Evolutionary conservation across 2,329 filamentous ascomycete species (phyloP).

Genomic region (Beauveria pseudobassiana): DNA sequence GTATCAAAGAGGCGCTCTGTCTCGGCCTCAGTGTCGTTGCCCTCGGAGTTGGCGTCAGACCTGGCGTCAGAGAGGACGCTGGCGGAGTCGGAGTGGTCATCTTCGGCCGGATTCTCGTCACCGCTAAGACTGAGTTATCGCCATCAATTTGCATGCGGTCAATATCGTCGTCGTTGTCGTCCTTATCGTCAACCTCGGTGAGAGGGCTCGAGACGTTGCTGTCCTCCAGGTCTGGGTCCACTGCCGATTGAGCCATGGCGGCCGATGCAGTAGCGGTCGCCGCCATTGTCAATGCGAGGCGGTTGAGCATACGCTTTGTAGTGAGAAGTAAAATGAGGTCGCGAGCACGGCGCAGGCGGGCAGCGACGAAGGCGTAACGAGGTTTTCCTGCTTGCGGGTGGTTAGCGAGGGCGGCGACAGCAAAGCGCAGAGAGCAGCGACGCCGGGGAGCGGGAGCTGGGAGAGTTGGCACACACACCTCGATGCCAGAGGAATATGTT

Average conservation of each 20-base stretch:
- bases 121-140: slow-evolving; percentile 22
- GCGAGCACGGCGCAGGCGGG: slow-evolving; percentile 36
- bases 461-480: slow-evolving; percentile 1
- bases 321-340: slow-evolving; percentile 3
- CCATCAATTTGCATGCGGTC: slow-evolving; percentile 47
- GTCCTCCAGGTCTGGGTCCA: slow-evolving; percentile 45
- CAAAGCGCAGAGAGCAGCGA: slow-evolving; percentile 3
- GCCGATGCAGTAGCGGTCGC: slow-evolving; percentile 43
- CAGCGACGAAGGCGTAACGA: slow-evolving; percentile 37
- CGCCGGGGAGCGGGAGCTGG: slow-evolving; percentile 6
- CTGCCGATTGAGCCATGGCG: slow-evolving; percentile 37
- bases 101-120: slow-evolving; percentile 19
- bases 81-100: slow-evolving; percentile 36
- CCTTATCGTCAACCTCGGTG: slow-evolving; percentile 82
- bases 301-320: not conserved
- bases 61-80: slow-evolving; percentile 50
- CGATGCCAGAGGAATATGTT: not conserved
- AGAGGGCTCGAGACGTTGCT: slow-evolving; percentile 82
- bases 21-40: slow-evolving; percentile 75
- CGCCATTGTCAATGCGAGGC: slow-evolving; percentile 35
- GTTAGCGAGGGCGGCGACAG: slow-evolving; percentile 13
- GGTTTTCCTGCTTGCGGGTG: slow-evolving; percentile 13
- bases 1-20: slow-evolving; percentile 89
- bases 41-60: slow-evolving; percentile 31
- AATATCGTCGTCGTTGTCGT: slow-evolving; percentile 60